Conservation (phyloP, 345 rosid genomes). For the Nephelium lappaceum region DNA sequence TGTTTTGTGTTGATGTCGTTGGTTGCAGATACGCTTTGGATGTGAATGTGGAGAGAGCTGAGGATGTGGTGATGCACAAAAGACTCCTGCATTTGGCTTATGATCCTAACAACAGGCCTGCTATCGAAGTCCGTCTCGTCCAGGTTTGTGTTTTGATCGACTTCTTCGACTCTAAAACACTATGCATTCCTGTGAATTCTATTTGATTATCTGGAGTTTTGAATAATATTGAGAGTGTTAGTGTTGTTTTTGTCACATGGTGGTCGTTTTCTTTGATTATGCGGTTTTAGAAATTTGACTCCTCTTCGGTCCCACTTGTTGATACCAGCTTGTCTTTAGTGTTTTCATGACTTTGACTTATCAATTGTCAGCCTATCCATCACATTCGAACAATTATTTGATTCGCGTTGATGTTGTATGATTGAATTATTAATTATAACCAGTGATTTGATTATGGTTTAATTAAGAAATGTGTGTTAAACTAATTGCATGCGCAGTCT, state of each 20-base stretch:
- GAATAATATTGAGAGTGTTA: neutral
- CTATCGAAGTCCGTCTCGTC: constrained; percentile 67
- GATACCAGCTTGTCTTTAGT: neutral
- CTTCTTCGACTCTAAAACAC: neutral
- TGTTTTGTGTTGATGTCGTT: constrained; percentile 5
- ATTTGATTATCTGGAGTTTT: neutral
- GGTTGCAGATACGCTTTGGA: constrained; percentile 83
- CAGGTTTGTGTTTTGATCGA: constrained; percentile 53
- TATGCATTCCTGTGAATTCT: neutral
- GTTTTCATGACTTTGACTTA: too few species aligned
- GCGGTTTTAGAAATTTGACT: neutral
- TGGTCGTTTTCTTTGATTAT: neutral
- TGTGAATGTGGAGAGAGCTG: constrained; percentile 97
- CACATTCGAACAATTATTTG: neutral
- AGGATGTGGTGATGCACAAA: constrained; percentile 88
- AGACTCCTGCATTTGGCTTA: constrained; percentile 58
- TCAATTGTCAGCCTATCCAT: neutral
- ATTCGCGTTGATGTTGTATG: neutral
- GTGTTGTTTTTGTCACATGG: neutral
- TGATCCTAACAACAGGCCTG: constrained; percentile 58
- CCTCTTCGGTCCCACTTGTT: neutral
- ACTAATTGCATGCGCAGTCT: neutral
- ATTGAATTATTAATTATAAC: neutral
- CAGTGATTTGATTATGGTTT: neutral
- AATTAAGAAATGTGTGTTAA: neutral